Evolutionary conservation across 2,329 filamentous ascomycete genomes (phyloP).

Genomic region (Colletotrichum filicis): DNA sequence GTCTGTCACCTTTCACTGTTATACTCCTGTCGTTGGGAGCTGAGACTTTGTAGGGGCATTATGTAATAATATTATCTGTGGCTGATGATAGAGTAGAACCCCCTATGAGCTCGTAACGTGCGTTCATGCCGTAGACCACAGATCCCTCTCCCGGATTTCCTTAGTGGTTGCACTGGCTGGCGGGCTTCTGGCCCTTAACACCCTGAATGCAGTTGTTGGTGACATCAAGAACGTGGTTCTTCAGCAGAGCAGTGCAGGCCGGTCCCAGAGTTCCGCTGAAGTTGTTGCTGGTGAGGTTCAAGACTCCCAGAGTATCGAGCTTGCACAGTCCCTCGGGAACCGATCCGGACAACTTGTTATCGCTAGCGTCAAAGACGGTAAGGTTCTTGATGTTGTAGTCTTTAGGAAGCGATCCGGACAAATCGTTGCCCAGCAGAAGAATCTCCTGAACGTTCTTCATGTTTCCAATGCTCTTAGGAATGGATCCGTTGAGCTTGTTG

Average conservation of each 20-base stretch:
- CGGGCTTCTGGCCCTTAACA: conserved; percentile 12
- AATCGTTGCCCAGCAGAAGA: conserved; percentile 2
- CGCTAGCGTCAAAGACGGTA: conserved; percentile 12
- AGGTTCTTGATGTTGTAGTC: background rate
- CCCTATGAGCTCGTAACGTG: background rate
- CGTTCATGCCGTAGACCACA: background rate
- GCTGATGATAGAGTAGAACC: background rate
- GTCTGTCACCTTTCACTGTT: too few relatives aligned
- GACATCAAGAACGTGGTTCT: conserved; percentile 1
- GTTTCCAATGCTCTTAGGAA: background rate
- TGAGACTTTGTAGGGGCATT: background rate
- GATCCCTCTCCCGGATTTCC: background rate
- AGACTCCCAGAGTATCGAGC: background rate
- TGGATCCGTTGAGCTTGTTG: conserved; percentile 1
- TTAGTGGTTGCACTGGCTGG: background rate
- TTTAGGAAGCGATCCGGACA: conserved; percentile 5
- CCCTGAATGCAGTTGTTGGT: conserved; percentile 16
- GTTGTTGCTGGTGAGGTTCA: conserved; percentile 17
- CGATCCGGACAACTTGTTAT: conserved; percentile 8
- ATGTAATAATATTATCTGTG: background rate
- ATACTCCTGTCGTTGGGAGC: too few relatives aligned
- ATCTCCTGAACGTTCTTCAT: conserved; percentile 4
- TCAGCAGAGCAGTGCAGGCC: conserved; percentile 1
- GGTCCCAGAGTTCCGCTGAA: conserved; percentile 8
- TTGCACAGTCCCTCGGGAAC: conserved; percentile 14